Evolutionary conservation across 2,329 filamentous ascomycete genomes (phyloP), one percentile per base, ranked within the genome.

Genomic region (Alternaria incomplexa): DNA sequence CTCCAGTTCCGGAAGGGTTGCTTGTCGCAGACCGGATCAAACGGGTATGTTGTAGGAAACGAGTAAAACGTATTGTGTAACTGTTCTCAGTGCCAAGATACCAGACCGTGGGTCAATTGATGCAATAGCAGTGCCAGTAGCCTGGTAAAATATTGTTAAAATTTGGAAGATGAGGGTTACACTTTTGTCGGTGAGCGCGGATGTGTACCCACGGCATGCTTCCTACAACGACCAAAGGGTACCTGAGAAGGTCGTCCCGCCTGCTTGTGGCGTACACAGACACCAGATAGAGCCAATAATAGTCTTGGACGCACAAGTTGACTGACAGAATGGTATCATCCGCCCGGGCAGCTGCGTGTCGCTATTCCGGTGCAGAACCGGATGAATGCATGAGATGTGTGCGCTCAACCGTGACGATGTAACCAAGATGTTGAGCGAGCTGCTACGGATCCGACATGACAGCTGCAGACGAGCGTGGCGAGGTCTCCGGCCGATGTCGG

Each of bases 401-500:
- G 47, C 20, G 25, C 43, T 46, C 28, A 32, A 9, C 28, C n/a
- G 51, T 40, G 20, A 36, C 25, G 6, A 53, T 46, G 40, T 46
- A 50, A 48, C 52, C 47, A 45, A 13, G 36, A 32, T 26, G 9
- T 36, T 40, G 30, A 52, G 26, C 32, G 53, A 36, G n/a, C 44
- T 44, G 17, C 45, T 25, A 45, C 40, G 15, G 13, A 45, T 15
- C 52, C 45, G 57, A 66, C 61, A 64, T 69, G 72, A 69, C 69
- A 73, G 52, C 69, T 66, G 64, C 60, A 61, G 63, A 67, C 65
- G 60, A 20, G 67, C 63, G 62, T 64, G 52, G 60, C 61, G 25
- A 61, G 46, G 50, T 25, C 59, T 55, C 61, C 69, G 63, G 66
- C 67, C 70, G 67, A 74, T 67, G 69, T 74, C 67, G 73, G 72